These are phyloP conservation scores for Irpex rosettiformis DNA, from an alignment of 1,284 basidiomycete species.

Conservation along the genomic window DNA sequence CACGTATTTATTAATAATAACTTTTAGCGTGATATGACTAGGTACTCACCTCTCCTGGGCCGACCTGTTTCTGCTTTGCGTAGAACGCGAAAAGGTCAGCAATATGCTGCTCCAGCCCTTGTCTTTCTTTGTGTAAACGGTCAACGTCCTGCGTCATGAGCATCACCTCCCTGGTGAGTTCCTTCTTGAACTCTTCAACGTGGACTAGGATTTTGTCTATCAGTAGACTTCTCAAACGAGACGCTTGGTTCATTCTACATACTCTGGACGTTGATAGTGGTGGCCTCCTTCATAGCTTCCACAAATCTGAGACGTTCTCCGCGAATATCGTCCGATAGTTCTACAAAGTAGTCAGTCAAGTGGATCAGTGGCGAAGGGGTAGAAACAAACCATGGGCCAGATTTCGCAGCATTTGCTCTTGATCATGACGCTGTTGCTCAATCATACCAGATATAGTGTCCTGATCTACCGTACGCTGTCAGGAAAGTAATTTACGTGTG, in stretches of 20 bases:
- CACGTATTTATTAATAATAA: not conserved
- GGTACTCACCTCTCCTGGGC: conserved; percentile 28
- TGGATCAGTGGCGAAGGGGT: not conserved
- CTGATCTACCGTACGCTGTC: conserved; percentile 35
- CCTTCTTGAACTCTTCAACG: conserved; percentile 81
- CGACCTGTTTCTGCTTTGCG: conserved; percentile 56
- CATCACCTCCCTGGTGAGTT: conserved; percentile 70
- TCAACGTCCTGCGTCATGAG: conserved; percentile 74
- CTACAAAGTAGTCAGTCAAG: conserved; percentile 33
- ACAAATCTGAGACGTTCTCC: conserved; percentile 83
- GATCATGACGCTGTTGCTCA: conserved; percentile 64
- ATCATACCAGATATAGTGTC: conserved; percentile 60
- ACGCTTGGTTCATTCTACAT: conserved; percentile 24
- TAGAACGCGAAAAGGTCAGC: conserved; percentile 71
- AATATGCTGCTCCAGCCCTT: conserved; percentile 70
- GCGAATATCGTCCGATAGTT: conserved; percentile 77
- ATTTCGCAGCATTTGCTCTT: conserved; percentile 61
- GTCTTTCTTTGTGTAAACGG: conserved; percentile 68
- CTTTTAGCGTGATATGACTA: not conserved
- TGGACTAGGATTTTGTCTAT: conserved; percentile 47
- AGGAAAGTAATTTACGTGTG: conserved; percentile 4
- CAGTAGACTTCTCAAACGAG: not conserved
- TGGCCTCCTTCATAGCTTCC: conserved; percentile 89
- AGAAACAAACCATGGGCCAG: conserved; percentile 55
- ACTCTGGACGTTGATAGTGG: conserved; percentile 81